Conservation (phyloP, 2,329 filamentous ascomycete species). For the Claviceps capensis region DNA sequence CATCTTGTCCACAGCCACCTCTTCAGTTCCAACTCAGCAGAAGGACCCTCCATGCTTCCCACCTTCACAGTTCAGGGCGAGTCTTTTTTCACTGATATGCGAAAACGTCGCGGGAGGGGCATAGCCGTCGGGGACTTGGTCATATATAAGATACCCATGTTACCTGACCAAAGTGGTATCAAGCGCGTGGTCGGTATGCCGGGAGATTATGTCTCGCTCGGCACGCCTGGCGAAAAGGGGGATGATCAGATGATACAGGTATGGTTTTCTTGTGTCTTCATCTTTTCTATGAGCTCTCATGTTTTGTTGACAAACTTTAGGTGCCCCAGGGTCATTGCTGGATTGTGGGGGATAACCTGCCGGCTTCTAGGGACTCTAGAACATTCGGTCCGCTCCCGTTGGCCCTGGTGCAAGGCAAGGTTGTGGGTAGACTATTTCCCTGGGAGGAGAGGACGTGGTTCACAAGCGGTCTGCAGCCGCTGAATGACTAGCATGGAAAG, state of each 20-base stretch:
- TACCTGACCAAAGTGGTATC: constrained; percentile 45
- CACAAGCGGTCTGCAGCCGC: constrained; percentile 26
- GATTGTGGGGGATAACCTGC: constrained; percentile 77
- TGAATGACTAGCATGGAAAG: constrained; percentile 6
- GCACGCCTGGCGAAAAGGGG: constrained; percentile 39
- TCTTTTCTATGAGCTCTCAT: background rate
- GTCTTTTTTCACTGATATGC: constrained; percentile 52
- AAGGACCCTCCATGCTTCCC: constrained; percentile 80
- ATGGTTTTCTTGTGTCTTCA: constrained; percentile 2
- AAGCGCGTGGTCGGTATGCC: constrained; percentile 72
- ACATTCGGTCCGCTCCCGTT: constrained; percentile 77
- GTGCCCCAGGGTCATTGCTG: constrained; percentile 88
- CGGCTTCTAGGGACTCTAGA: constrained; percentile 74
- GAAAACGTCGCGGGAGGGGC: constrained; percentile 53
- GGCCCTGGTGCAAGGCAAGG: constrained; percentile 71
- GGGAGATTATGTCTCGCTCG: constrained; percentile 59
- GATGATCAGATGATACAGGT: constrained; percentile 53
- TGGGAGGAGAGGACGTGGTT: constrained; percentile 38
- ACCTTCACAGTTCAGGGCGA: constrained; percentile 59
- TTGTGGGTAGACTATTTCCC: constrained; percentile 49
- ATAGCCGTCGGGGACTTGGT: constrained; percentile 72
- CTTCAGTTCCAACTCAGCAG: constrained; percentile 43
- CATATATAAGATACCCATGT: constrained; percentile 60
- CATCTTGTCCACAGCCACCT: constrained; percentile 42
- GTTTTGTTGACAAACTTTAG: constrained; percentile 30